Evolutionary conservation across 75 land plant genomes (phyloP).

Genomic region (Cunninghamia lanceolata): DNA sequence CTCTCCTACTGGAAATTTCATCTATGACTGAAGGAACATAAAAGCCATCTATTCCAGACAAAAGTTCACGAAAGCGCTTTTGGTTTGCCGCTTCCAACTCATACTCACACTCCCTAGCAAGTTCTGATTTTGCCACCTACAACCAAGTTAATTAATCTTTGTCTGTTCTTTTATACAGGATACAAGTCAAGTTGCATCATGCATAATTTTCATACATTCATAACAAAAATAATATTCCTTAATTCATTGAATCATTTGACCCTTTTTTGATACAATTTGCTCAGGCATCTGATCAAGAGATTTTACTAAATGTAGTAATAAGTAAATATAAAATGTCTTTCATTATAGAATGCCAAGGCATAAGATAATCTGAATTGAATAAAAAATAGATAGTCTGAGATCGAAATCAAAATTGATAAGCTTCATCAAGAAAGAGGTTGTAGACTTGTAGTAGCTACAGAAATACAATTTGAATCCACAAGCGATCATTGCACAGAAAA

Average conservation of each 20-base stretch:
- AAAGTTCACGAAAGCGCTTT: conserved; percentile 63
- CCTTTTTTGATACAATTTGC: background rate
- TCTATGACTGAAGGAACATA: conserved; percentile 91
- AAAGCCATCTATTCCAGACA: conserved; percentile 54
- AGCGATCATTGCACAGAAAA: background rate
- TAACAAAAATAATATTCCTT: background rate
- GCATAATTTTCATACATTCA: background rate
- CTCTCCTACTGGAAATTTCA: conserved; percentile 74
- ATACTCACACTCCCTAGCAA: conserved; percentile 97
- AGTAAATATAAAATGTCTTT: background rate
- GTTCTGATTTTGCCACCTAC: conserved; percentile 94
- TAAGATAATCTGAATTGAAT: conserved; percentile 3
- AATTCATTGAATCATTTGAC: background rate
- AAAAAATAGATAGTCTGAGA: background rate
- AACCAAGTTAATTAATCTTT: conserved; percentile 2
- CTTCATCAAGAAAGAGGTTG: background rate
- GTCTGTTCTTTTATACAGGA: background rate
- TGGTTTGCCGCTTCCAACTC: conserved; percentile 83
- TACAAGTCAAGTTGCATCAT: background rate
- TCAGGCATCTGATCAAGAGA: background rate
- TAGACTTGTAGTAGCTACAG: background rate
- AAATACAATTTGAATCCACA: background rate
- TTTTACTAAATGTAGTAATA: background rate
- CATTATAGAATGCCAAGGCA: background rate
- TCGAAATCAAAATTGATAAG: background rate